phyloP scores from a whole-genome alignment of 306 rosid species.

The Castanopsis chinensis region DNA sequence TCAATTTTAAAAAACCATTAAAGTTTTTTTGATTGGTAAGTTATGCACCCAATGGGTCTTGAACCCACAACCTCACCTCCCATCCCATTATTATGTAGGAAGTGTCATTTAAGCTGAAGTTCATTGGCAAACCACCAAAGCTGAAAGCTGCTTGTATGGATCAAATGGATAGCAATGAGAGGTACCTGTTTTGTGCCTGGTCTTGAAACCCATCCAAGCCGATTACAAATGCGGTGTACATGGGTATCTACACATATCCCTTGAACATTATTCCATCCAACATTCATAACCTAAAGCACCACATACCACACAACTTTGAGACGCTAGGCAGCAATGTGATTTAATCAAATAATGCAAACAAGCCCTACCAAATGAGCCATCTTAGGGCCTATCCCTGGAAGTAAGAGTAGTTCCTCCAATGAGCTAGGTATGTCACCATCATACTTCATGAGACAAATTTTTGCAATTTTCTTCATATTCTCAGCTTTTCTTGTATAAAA shows the following conservation, averaged over 20 bases:
- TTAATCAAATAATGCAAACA: constrained; percentile 11
- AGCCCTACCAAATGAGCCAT: constrained; percentile 86
- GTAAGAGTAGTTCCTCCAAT: constrained; percentile 76
- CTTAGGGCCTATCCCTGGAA: constrained; percentile 98
- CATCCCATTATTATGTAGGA: too few relatives aligned
- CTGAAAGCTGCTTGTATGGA: neutral
- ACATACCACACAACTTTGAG: constrained; percentile 16
- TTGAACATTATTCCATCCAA: constrained; percentile 88
- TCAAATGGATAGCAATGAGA: constrained; percentile 18
- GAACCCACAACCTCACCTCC: too few relatives aligned
- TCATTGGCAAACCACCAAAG: constrained; percentile 8
- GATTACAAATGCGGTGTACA: constrained; percentile 89
- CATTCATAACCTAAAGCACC: constrained; percentile 75
- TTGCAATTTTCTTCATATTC: constrained; percentile 86
- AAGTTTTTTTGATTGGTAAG: too few relatives aligned
- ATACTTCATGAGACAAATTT: constrained; percentile 73
- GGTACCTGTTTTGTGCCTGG: constrained; percentile 73
- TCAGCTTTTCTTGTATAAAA: constrained; percentile 80
- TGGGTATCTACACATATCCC: constrained; percentile 98
- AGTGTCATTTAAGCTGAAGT: neutral
- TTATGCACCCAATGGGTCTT: too few relatives aligned
- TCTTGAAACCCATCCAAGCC: constrained; percentile 86
- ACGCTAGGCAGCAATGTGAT: constrained; percentile 20
- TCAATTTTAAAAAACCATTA: neutral
- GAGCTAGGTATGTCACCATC: constrained; percentile 86